These are phyloP conservation scores for Cyberlindnera mycetangii DNA, from an alignment of 805 yeast species.

Conservation along the genomic window DNA sequence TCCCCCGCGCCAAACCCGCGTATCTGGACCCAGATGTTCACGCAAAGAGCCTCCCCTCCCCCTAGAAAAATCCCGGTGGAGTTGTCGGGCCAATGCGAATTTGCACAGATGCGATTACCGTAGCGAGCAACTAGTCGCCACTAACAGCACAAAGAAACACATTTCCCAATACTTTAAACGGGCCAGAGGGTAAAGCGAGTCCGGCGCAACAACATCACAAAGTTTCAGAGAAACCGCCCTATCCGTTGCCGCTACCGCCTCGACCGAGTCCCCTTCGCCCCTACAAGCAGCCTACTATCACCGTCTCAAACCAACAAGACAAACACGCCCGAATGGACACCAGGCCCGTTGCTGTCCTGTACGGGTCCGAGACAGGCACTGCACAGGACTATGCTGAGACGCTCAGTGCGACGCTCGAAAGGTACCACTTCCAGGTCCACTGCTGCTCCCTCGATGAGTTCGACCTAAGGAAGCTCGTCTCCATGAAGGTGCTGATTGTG, in stretches of 20 bases:
- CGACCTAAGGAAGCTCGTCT: conserved; percentile 50
- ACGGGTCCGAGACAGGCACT: conserved; percentile 93
- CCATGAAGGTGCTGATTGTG: conserved; percentile 46
- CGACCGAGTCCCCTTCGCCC: background rate
- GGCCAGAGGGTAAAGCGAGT: background rate
- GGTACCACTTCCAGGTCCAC: conserved; percentile 47
- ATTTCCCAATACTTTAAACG: no score
- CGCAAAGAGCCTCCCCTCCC: background rate
- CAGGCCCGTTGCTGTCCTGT: conserved; percentile 56
- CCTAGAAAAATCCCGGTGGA: conserved; percentile 1
- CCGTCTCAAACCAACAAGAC: background rate
- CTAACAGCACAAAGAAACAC: background rate
- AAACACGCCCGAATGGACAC: conserved; percentile 9
- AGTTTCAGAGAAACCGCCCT: background rate
- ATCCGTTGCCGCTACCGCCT: background rate
- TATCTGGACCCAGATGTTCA: background rate
- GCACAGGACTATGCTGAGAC: conserved; percentile 79
- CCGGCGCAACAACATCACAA: background rate
- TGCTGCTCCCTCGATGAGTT: conserved; percentile 59
- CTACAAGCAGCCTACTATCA: no score
- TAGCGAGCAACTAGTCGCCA: background rate
- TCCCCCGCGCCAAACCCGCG: no score
- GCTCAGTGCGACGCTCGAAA: conserved; percentile 52
- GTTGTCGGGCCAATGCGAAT: conserved; percentile 9
- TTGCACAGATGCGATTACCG: conserved; percentile 11